These are phyloP conservation scores for Leccinum pseudoinsigne DNA, from an alignment of 1,284 basidiomycete species.

Conservation along the genomic window DNA sequence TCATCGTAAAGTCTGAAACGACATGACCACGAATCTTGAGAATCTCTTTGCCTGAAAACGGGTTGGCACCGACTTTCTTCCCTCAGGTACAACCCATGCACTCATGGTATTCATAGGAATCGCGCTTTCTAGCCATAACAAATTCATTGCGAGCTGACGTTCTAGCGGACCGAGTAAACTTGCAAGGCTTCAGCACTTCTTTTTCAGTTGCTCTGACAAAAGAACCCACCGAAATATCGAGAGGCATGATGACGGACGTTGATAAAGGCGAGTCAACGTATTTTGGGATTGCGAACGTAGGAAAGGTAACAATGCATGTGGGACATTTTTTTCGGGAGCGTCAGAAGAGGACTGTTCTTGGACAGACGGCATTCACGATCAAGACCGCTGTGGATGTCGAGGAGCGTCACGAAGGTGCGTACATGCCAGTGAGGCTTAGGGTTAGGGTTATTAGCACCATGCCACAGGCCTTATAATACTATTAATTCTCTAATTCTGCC, in stretches of 20 bases:
- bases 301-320: conserved; percentile 77
- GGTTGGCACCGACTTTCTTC: conserved; percentile 56
- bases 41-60: conserved; percentile 14
- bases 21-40: conserved; percentile 10
- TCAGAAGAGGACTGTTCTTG: conserved; percentile 20
- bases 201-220: conserved; percentile 3
- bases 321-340: conserved; percentile 23
- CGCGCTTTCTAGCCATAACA: conserved; percentile 88
- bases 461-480: too few relatives aligned
- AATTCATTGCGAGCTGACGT: conserved; percentile 88
- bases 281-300: conserved; percentile 85
- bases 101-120: conserved; percentile 72
- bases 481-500: too few relatives aligned
- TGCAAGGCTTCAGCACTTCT: conserved; percentile 20
- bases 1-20: conserved; percentile 67
- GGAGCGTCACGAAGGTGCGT: background rate
- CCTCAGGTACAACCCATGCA: conserved; percentile 81
- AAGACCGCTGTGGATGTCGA: background rate
- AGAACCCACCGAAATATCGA: conserved; percentile 78
- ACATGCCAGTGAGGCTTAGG: conserved; percentile 1
- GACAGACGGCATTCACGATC: conserved; percentile 24
- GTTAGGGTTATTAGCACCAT: conserved; percentile 17
- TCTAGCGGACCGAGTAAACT: conserved; percentile 87
- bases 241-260: conserved; percentile 89
- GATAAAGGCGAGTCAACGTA: conserved; percentile 83